Percentiles rank a stretch among this genome's conserved stretches.
phyloP scores from a whole-genome alignment of 2,329 filamentous ascomycete genomes.

The Bisporella sp. region DNA sequence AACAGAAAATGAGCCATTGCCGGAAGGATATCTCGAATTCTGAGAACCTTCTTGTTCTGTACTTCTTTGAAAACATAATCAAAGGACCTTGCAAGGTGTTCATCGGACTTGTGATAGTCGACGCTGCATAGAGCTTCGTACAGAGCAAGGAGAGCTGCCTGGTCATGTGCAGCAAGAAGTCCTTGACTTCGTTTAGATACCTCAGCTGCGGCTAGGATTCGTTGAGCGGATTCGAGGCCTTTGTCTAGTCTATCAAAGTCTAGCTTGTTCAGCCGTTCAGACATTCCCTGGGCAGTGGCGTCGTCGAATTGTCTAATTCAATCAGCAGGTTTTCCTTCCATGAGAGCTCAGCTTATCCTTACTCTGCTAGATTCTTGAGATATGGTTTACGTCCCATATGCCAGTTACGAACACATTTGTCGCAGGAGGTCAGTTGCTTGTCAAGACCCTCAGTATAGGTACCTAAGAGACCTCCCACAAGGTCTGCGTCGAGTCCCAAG shows the following conservation, averaged over 20 bases:
- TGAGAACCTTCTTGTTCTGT: conserved; percentile 71
- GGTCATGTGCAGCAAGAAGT: conserved; percentile 31
- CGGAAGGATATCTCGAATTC: conserved; percentile 68
- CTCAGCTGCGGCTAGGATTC: conserved; percentile 36
- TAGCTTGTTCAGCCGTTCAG: conserved; percentile 48
- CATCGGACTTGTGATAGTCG: conserved; percentile 55
- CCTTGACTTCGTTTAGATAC: conserved; percentile 19
- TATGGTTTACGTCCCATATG: conserved; percentile 61
- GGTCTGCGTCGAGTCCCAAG: conserved; percentile 57
- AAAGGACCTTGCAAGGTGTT: conserved; percentile 40
- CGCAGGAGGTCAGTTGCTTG: conserved; percentile 53
- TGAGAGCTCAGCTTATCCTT: conserved; percentile 23
- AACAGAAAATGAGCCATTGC: conserved; percentile 84
- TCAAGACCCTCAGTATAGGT: conserved; percentile 54
- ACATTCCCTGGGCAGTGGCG: conserved; percentile 43
- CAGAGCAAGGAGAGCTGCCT: conserved; percentile 66
- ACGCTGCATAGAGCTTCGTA: conserved; percentile 87
- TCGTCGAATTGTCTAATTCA: conserved; percentile 33
- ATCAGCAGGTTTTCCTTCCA: conserved; percentile 5
- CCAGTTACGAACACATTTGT: conserved; percentile 67
- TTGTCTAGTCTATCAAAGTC: conserved; percentile 56
- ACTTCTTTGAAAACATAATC: conserved; percentile 78
- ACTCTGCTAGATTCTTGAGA: conserved; percentile 56
- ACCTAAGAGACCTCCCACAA: conserved; percentile 49
- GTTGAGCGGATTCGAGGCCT: conserved; percentile 50